These are phyloP conservation scores for Arxiozyma bovina DNA, from an alignment of 1,139 yeast genomes.

Conservation along the genomic window DNA sequence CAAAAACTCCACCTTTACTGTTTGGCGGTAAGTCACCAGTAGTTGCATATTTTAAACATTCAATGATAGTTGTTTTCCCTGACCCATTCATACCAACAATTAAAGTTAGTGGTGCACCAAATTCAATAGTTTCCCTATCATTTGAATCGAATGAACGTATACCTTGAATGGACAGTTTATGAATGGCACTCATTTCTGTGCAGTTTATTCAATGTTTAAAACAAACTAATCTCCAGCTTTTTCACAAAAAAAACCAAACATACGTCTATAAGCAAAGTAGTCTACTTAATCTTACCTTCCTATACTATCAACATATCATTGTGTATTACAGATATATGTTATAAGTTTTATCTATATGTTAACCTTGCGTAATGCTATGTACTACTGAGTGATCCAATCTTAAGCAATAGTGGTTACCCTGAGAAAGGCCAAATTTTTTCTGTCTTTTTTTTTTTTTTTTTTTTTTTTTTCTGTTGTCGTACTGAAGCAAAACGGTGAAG, in stretches of 20 bases:
- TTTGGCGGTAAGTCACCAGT: conserved; percentile 96
- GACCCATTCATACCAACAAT: conserved; percentile 97
- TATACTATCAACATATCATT: too few species aligned
- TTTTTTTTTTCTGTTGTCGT: too few species aligned
- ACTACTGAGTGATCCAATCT: too few species aligned
- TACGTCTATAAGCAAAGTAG: not conserved
- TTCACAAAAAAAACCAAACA: not conserved
- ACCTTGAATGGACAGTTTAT: conserved; percentile 80
- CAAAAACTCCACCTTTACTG: conserved; percentile 91
- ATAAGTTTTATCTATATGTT: too few species aligned
- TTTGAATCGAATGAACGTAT: conserved; percentile 83
- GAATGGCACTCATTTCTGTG: conserved; percentile 52
- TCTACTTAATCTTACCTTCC: not conserved
- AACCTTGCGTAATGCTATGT: too few species aligned
- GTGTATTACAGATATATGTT: too few species aligned
- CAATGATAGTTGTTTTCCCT: conserved; percentile 97
- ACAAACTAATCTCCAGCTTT: not conserved
- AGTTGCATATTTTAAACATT: conserved; percentile 85
- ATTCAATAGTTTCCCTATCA: conserved; percentile 76
- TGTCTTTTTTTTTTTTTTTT: too few species aligned
- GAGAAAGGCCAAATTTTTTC: too few species aligned
- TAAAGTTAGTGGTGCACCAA: conserved; percentile 82
- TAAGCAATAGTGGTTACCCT: too few species aligned
- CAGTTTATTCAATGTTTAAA: not conserved
- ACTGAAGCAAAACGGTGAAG: not conserved